Evolutionary conservation across 331 rosid species (phyloP), one percentile per base, ranked within the genome.

Genomic region (Acacia pycnantha): DNA sequence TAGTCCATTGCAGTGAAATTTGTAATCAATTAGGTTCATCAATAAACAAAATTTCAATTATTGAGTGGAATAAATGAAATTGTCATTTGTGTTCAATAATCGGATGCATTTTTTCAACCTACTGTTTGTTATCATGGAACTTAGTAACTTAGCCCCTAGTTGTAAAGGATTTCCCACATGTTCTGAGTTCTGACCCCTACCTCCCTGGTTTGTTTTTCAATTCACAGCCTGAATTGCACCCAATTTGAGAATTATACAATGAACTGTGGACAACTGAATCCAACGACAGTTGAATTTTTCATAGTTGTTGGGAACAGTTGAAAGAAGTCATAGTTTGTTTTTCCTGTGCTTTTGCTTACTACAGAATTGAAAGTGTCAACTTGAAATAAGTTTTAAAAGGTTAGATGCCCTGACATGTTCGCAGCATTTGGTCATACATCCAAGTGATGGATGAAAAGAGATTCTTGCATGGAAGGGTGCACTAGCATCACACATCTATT

Each of bases 1-100:
- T 92, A 85, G 84, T 78, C 33, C 51, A 51, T 59, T 84, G 71
- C 43, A 47, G 48, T 81, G 67, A 74, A 37, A 59, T 59, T 81
- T 77, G 40, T 40, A 47, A 68, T 68, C 79, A 53, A 51, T 62
- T 64, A 59, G 50, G 74, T 29, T n/a, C 26, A 70, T 70, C 21
- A 70, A 6, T 46, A 7, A 72, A 26, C 41, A 71, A 72, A 26
- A 26, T 9, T n/a, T 56, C 37, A 74, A 54, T 37, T 37, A 64
- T 51, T 62, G 70, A 51, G 67, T 77, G 64, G 77, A 59, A 14
- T 73, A 71, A 58, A 43, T 68, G 59, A 67, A 73, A 50, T 69
- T 50, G 19, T 74, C 74, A 31, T 41, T 43, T 78, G 27, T 77
- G 76, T 67, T 70, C 70, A 35, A 22, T 27, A 51, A 29, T 74